Percentiles rank a stretch among this genome's conserved stretches.
phyloP scores from a whole-genome alignment of 2,329 filamentous ascomycete genomes.

The Dothistroma septosporum region DNA sequence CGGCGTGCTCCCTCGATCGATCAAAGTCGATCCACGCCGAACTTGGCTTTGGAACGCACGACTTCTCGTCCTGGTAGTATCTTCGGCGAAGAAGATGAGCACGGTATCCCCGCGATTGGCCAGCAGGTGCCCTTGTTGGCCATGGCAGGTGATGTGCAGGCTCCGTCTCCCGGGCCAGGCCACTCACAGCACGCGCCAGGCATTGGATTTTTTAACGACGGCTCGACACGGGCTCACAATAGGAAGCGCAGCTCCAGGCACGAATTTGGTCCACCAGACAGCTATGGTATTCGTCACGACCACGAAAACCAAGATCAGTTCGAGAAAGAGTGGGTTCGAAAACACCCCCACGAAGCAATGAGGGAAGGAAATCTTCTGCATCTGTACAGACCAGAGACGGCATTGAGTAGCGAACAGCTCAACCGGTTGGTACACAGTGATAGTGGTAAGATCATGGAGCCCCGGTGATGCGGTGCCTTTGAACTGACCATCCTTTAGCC shows the following conservation, averaged over 20 bases:
- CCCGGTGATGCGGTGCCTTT: neutral
- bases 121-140: constrained; percentile 90
- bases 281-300: constrained; percentile 88
- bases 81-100: constrained; percentile 59
- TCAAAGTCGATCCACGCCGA: constrained; percentile 45
- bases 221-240: constrained; percentile 53
- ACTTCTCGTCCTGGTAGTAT: constrained; percentile 54
- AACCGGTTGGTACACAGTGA: constrained; percentile 80
- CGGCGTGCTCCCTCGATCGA: constrained; percentile 37
- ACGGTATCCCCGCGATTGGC: constrained; percentile 89
- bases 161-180: constrained; percentile 72
- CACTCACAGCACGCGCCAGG: constrained; percentile 39
- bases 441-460: constrained; percentile 41
- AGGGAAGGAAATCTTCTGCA: constrained; percentile 72
- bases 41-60: constrained; percentile 39
- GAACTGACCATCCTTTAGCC: constrained; percentile 15
- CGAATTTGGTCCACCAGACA: constrained; percentile 73
- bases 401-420: constrained; percentile 82
- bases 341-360: constrained; percentile 76
- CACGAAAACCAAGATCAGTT: constrained; percentile 72
- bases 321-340: constrained; percentile 87
- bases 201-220: constrained; percentile 54
- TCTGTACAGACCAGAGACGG: constrained; percentile 65
- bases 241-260: constrained; percentile 70
- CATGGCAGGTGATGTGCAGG: constrained; percentile 91